These are phyloP conservation scores for Teunomyces funiuensis DNA, from an alignment of 805 yeast genomes.

Conservation along the genomic window DNA sequence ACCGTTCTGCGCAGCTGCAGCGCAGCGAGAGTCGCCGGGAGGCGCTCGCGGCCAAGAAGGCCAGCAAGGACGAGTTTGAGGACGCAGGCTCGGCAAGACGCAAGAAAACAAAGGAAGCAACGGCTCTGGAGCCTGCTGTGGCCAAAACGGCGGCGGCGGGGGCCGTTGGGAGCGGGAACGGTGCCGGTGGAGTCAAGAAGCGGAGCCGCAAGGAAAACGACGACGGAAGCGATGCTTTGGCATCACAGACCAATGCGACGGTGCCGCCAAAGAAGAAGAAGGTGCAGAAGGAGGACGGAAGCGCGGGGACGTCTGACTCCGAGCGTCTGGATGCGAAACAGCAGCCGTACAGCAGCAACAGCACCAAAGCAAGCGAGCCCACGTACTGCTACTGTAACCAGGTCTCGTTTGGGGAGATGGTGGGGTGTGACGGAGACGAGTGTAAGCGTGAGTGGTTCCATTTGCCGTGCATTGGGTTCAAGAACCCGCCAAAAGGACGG, in stretches of 20 bases:
- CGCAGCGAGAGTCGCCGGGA: constrained; percentile 87
- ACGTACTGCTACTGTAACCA: constrained; percentile 95
- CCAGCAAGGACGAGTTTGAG: constrained; percentile 43
- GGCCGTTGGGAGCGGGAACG: neutral
- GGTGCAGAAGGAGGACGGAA: constrained; percentile 15
- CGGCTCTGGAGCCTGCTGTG: constrained; percentile 25
- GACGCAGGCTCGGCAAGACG: constrained; percentile 20
- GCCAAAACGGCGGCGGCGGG: too few relatives aligned
- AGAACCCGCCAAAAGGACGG: constrained; percentile 71
- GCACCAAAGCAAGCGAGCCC: constrained; percentile 51
- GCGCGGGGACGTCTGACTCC: constrained; percentile 10
- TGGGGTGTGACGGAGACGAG: constrained; percentile 93
- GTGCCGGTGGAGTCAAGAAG: constrained; percentile 5
- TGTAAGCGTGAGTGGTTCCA: constrained; percentile 97
- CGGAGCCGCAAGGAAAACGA: constrained; percentile 3
- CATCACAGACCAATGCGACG: constrained; percentile 4
- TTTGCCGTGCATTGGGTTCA: constrained; percentile 85
- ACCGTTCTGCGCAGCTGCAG: constrained; percentile 66
- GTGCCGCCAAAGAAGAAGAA: constrained; percentile 14
- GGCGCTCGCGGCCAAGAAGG: constrained; percentile 86
- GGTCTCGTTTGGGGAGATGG: constrained; percentile 98
- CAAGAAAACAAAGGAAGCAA: constrained; percentile 18
- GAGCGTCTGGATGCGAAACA: constrained; percentile 1
- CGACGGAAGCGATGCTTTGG: constrained; percentile 7
- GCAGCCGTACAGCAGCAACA: neutral